These are phyloP conservation scores for Mucor racemosus DNA, from an alignment of 371 early-diverging fungal genomes.

Conservation along the genomic window DNA sequence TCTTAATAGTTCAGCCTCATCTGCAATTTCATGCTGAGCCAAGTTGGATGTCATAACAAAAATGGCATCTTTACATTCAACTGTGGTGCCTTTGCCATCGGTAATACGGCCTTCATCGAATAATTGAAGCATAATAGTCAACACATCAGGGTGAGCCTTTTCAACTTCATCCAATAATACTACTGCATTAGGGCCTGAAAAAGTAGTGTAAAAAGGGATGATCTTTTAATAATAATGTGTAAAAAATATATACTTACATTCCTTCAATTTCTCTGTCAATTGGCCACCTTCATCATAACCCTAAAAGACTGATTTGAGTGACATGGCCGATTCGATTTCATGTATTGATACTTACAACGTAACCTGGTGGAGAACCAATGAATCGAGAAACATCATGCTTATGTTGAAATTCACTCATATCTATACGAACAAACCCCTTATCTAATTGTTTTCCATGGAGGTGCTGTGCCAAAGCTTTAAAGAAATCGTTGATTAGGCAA, in stretches of 20 bases:
- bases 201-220: too few relatives aligned
- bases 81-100: constrained; percentile 71
- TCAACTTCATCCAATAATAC: constrained; percentile 68
- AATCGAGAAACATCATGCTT: constrained; percentile 69
- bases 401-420: constrained; percentile 75
- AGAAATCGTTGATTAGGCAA: background rate
- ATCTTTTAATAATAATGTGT: background rate
- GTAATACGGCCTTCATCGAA: constrained; percentile 78
- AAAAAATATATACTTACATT: constrained; percentile 36
- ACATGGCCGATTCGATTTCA: background rate
- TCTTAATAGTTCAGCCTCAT: constrained; percentile 59
- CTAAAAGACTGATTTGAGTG: constrained; percentile 13
- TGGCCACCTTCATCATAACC: constrained; percentile 75
- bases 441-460: constrained; percentile 54
- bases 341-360: constrained; percentile 50
- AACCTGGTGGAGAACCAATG: constrained; percentile 74
- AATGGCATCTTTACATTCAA: constrained; percentile 69
- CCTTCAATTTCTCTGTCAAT: constrained; percentile 70
- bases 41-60: constrained; percentile 78
- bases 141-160: constrained; percentile 72
- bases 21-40: constrained; percentile 70
- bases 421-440: constrained; percentile 66
- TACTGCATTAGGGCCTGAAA: constrained; percentile 61
- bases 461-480: constrained; percentile 51
- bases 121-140: constrained; percentile 69